Evolutionary conservation across 768 basidiomycete genomes (phyloP), one percentile per base, ranked within the genome.

Genomic region (Leccinum subtestaceum): DNA sequence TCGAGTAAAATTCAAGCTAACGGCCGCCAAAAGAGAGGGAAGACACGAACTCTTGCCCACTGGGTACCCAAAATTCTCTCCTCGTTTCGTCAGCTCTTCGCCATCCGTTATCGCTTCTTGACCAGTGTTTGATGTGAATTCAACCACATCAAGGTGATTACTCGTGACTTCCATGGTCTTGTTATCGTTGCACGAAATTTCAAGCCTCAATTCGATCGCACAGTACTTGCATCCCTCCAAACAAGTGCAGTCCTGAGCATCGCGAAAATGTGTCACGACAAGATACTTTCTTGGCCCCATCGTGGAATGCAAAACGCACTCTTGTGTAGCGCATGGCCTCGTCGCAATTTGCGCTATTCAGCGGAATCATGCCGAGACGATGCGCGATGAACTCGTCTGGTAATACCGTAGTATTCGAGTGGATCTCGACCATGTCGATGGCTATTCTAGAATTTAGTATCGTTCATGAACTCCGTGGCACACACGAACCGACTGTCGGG

Each of bases 371-470:
- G 23, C 97, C 97, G 31, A 99, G 80, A 53, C 97, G 85, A 74
- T 99, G 97, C 0, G 95, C 93, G 60, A 99, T 89, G 77, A 95
- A 97, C 76, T 99, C 97, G 75, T 99, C 97, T 2, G 95, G 93
- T 21, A 99, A 77, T 4, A 97, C 95, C 2, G 92, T 87, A 5
- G 93, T 94, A 72, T 99, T 99, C 56, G 82, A 83, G 59, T 89
- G 84, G 63, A 98, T 89, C 74, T 94, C 91, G 11, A 98, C 96
- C 75, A 96, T 88, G 77, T 99, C 97, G 63, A 99, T 98, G 36
- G 95, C 97, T 98, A 67, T 45, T 27, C 21, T 52, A 34, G 13
- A 7, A 49, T 34, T 63, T 40, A 67, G 64, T 36, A 36, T 43
- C 6, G 17, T 10, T 29, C 48, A 48, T n/a, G 49, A 38, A 8